Base-by-base conservation (phyloP, 2,329 filamentous ascomycete genomes). In the Cylindrodendrum hubeiense region DNA sequence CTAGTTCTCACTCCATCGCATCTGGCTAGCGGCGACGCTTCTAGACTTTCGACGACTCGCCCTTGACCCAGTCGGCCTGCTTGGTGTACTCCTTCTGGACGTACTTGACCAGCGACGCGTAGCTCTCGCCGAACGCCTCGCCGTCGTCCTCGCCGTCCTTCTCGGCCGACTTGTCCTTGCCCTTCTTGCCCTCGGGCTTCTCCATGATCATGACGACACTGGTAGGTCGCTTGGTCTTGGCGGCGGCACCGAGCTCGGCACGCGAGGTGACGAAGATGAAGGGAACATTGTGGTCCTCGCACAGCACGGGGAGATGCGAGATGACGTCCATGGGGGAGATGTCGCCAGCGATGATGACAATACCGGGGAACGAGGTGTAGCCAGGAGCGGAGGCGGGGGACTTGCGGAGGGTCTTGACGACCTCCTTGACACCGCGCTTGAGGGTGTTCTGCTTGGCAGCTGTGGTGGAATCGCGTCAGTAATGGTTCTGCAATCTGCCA, bases 311-410 rank as follows among this genome's bases (percentile, higher is more conserved):
- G 71, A 99, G 93, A 84, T 99, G 96, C 66, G 93, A 96, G 84
- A 99, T 98, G 80, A 99, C 96, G 82, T 99, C 96, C 91, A 96
- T 95, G 71, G 96, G 96, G 57, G 93, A 97, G 85, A 99, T 98
- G 82, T 99, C 96, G 75, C 93, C 96, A 37, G 96, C 96, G 73
- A 99, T 93, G 79, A 99, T 86, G 75, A 98, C 94, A 72, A 99
- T 87, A 71, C 90, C 87, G 47, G 93, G 90, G 76, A 90, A 85
- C 58, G 87, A 80, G 56, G 87, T 85, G 77, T 88, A 84, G 70
- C 89, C 87, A 66, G 89, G 87, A n/a, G 89, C 88, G 62, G 90
- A 88, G 73, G 89, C 81, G 63, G 93, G 87, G 15, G 94, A 95
- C 85, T 98, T 98, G 85, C 96, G 94, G 75, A 99, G 93, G 34